Evolutionary conservation across 768 basidiomycete species (phyloP), one percentile per base, ranked within the genome.

Genomic region (Epithele typhae): DNA sequence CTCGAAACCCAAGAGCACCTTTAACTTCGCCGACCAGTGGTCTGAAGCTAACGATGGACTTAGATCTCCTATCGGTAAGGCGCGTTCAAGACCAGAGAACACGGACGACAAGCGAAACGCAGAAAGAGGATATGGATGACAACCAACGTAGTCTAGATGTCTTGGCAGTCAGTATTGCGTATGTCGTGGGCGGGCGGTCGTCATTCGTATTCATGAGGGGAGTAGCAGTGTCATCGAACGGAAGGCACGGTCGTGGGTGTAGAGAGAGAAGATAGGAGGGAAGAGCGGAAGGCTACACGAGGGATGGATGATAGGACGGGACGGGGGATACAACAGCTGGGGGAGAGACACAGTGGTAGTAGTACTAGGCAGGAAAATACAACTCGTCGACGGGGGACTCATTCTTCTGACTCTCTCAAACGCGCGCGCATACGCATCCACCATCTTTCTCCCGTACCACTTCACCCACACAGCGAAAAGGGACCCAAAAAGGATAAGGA

Each of bases 101-200:
- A 32, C 15, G 30, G 9, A 9, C 15, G n/a, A n/a, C n/a, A n/a
- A n/a, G n/a, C 30, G 30, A 9, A 9, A 15, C 30, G 9, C 30
- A 15, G 30, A 15, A 32, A 9, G 15, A 15, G 30, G 9, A 32
- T 15, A 32, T 32, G 35, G 9, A 40, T 12, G 24, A 23, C n/a
- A 46, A 51, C 43, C 50, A 47, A 52, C 50, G 43, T 40, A 46
- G 45, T 52, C 50, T 52, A 52, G 41, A 47, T 52, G 50, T 15
- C 30, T 9, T 32, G 30, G 30, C 9, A 32, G 43, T 47, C 45
- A 47, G 40, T 46, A 51, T 23, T 32, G 38, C 34, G 45, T 43
- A 52, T 12, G 15, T 40, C 35, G 32, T 27, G 36, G 33, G 35
- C 15, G 22, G 46, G 25, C 41, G 41, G 30, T n/a, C n/a, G n/a